These are phyloP conservation scores for Plantago coronopus DNA, from an alignment of 305 asterid species.

Conservation along the genomic window DNA sequence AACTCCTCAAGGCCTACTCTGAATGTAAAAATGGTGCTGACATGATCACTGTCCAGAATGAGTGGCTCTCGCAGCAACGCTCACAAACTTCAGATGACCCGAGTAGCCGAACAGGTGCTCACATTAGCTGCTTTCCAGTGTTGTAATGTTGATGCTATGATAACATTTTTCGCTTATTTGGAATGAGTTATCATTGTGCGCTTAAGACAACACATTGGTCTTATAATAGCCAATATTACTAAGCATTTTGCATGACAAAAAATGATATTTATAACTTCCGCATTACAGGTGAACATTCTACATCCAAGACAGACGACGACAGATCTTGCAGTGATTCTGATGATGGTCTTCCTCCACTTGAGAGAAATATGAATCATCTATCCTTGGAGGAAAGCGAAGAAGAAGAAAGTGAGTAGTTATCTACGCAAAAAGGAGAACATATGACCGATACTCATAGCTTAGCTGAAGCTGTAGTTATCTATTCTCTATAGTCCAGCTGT, in stretches of 20 bases:
- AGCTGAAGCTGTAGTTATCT: too few species aligned
- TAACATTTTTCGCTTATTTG: not conserved
- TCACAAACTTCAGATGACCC: conserved; percentile 32
- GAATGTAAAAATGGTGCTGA: conserved; percentile 64
- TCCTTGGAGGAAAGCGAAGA: conserved; percentile 48
- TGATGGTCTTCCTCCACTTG: conserved; percentile 90
- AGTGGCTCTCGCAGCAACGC: conserved; percentile 70
- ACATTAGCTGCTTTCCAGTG: not conserved
- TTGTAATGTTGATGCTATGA: too few species aligned
- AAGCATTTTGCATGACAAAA: not conserved
- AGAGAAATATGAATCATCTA: conserved; percentile 77
- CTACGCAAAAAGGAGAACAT: not conserved
- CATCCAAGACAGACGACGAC: conserved; percentile 32
- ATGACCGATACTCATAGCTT: not conserved
- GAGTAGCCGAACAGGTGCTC: conserved; percentile 37
- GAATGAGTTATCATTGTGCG: too few species aligned
- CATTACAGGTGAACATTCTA: conserved; percentile 39
- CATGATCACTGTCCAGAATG: conserved; percentile 64
- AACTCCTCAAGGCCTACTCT: conserved; percentile 80
- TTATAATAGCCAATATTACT: too few species aligned
- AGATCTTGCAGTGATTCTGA: conserved; percentile 53
- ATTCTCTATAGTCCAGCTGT: not conserved
- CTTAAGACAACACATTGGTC: not conserved
- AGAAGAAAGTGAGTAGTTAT: conserved; percentile 47
- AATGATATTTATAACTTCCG: not conserved